Base-by-base conservation (phyloP, 176 grass and related monocot species). In the Themeda triandra region DNA sequence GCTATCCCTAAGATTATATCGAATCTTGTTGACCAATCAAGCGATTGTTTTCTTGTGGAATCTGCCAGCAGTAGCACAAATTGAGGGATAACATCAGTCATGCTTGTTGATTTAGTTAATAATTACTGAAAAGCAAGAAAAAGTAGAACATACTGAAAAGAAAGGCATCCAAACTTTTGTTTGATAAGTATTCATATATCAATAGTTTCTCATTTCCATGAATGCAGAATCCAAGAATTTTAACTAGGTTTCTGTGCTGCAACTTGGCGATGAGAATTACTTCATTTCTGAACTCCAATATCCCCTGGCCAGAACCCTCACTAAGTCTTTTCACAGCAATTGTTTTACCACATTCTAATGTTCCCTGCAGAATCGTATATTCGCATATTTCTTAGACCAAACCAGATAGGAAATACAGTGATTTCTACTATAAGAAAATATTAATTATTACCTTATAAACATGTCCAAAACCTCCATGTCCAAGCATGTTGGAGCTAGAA, bases 131-230 rank as follows among this genome's bases (percentile, higher is more conserved):
- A 49, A 19, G 24, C 42, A 49, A 49, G 27, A 73, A 8, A 73
- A 49, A 31, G 17, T 3, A 15, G 10, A 30, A 73, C 71, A 19
- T 49, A 73, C 71, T 48, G 27, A 73, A 73, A 49, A 73, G 42
- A 28, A 73, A 73, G 25, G 42, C 71, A 49, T 73, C 71, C 71
- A 73, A 73, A 73, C 71, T 73, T 73, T 73, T 73, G 27, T 73
- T 73, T 49, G 71, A 28, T 17, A 73, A 73, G 42, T 49, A 49
- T 49, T 73, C 71, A 73, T 73, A 73, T 49, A 73, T 73, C n/a
- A 73, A 31, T 73, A 73, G 15, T 73, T 73, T 73, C 71, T 73
- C 71, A 10, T 73, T 42, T 30, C 71, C 27, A 73, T 73, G 42
- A 4, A 73, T 73, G 25, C 42, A 73, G 71, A 73, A 73, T 31